A percentile compares a stretch with the other conserved stretches of the same genome.
Conservation (phyloP, 2,329 filamentous ascomycete genomes). For the Berkeleyomyces basicola region DNA sequence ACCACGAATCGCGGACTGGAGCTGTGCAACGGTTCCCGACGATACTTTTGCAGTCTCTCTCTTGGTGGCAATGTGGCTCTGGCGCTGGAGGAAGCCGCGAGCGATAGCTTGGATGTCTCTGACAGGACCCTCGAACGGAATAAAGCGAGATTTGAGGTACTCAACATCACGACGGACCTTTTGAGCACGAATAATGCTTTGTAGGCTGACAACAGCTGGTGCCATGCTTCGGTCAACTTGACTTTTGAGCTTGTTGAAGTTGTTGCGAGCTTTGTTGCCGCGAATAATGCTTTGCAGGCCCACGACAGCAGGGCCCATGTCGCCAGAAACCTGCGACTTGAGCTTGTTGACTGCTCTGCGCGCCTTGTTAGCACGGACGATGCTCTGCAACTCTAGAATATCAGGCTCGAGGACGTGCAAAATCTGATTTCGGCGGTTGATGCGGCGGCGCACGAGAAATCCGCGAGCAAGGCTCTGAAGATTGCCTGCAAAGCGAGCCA, state of each 20-base stretch:
- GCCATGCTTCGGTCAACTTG: slow-evolving; percentile 5
- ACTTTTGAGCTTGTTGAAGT: slow-evolving; percentile 8
- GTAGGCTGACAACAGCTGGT: slow-evolving; percentile 56
- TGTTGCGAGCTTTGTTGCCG: slow-evolving; percentile 1
- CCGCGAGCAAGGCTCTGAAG: slow-evolving; percentile 70
- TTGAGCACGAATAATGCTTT: slow-evolving; percentile 61
- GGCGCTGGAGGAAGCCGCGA: slow-evolving; percentile 49
- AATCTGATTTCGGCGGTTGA: slow-evolving; percentile 45
- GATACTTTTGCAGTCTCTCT: slow-evolving; percentile 33
- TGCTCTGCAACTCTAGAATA: slow-evolving; percentile 63
- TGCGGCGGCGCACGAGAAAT: slow-evolving; percentile 49
- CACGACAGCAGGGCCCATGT: neutral
- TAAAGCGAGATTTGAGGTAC: slow-evolving; percentile 40
- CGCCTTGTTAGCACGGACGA: slow-evolving; percentile 7
- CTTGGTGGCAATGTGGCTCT: slow-evolving; percentile 37
- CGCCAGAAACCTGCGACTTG: neutral
- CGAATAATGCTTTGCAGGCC: neutral
- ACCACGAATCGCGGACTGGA: slow-evolving; percentile 46
- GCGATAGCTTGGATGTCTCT: slow-evolving; percentile 48
- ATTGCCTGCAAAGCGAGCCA: slow-evolving; percentile 62
- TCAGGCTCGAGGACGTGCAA: slow-evolving; percentile 56
- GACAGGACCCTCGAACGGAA: slow-evolving; percentile 45
- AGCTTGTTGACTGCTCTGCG: neutral
- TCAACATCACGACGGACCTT: slow-evolving; percentile 44
- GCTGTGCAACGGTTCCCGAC: slow-evolving; percentile 33